Conservation (phyloP, 2,329 filamentous ascomycete genomes). For the Diplodia corticola region DNA sequence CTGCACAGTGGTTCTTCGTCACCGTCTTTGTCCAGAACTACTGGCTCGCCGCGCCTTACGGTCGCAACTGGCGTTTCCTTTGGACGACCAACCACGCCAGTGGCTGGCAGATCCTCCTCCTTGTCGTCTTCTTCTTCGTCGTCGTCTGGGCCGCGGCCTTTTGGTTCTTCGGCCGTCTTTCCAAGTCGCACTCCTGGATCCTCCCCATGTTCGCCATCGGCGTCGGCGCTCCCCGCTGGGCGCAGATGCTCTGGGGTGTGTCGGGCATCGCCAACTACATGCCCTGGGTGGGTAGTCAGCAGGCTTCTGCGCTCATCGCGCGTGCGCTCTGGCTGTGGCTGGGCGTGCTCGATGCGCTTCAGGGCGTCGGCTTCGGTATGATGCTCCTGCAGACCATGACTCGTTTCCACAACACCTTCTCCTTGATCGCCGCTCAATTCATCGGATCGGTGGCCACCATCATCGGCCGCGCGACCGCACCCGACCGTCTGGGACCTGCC, state of each 20-base stretch:
- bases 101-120: slow-evolving; percentile 57
- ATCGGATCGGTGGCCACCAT: slow-evolving; percentile 64
- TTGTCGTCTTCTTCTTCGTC: slow-evolving; percentile 58
- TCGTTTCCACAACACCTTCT: slow-evolving; percentile 64
- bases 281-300: slow-evolving; percentile 60
- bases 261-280: slow-evolving; percentile 62
- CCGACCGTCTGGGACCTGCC: slow-evolving; percentile 62
- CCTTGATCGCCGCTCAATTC: slow-evolving; percentile 62
- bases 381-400: slow-evolving; percentile 66
- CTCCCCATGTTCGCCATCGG: slow-evolving; percentile 68
- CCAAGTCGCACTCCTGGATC: slow-evolving; percentile 64
- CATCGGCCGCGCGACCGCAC: slow-evolving; percentile 59
- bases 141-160: slow-evolving; percentile 58
- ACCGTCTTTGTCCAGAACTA: slow-evolving; percentile 66
- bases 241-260: slow-evolving; percentile 67
- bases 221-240: slow-evolving; percentile 65
- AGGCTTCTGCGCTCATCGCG: slow-evolving; percentile 57
- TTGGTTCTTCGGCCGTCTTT: slow-evolving; percentile 55
- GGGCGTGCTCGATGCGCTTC: slow-evolving; percentile 63
- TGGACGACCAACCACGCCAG: slow-evolving; percentile 59
- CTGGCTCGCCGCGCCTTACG: slow-evolving; percentile 66
- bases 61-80: slow-evolving; percentile 66
- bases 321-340: slow-evolving; percentile 67
- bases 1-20: slow-evolving; percentile 70
- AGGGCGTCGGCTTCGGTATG: slow-evolving; percentile 69